These are phyloP conservation scores for Lactarius pseudohatsudake DNA, from an alignment of 768 basidiomycete genomes.

Conservation along the genomic window DNA sequence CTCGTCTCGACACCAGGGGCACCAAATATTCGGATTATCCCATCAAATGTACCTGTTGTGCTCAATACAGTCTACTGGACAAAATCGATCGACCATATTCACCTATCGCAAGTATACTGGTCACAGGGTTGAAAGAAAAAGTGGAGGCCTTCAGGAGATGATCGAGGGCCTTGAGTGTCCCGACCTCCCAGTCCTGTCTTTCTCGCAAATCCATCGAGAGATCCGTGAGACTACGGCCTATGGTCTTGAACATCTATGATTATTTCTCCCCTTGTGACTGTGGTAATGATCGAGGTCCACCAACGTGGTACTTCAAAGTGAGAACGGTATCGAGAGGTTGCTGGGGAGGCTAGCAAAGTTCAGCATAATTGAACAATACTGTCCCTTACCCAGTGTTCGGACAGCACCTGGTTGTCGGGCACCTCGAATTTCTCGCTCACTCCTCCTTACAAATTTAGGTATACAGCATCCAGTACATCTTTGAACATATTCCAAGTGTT, in stretches of 20 bases:
- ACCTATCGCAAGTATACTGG: slow-evolving; percentile 64
- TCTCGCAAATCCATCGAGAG: slow-evolving; percentile 60
- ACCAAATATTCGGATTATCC: slow-evolving; percentile 66
- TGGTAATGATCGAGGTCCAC: neutral
- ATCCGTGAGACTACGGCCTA: slow-evolving; percentile 42
- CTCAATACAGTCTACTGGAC: slow-evolving; percentile 1
- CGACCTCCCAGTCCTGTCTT: slow-evolving; percentile 55
- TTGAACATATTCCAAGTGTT: no score
- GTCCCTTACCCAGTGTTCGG: no score
- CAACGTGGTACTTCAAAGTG: neutral
- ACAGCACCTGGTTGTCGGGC: no score
- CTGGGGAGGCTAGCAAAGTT: no score
- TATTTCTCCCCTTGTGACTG: neutral
- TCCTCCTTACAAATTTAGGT: no score
- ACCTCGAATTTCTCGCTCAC: no score
- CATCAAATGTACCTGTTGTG: slow-evolving; percentile 58
- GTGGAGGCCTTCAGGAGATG: slow-evolving; percentile 52
- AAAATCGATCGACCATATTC: slow-evolving; percentile 18
- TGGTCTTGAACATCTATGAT: slow-evolving; percentile 20
- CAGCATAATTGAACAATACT: no score
- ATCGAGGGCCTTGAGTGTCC: slow-evolving; percentile 47
- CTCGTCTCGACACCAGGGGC: slow-evolving; percentile 60
- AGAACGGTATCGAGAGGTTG: no score
- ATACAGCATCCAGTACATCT: no score
- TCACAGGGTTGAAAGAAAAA: slow-evolving; percentile 58